Evolutionary conservation across 192 early-diverging fungal species (phyloP).

Genomic region (Coemansia sp.): DNA sequence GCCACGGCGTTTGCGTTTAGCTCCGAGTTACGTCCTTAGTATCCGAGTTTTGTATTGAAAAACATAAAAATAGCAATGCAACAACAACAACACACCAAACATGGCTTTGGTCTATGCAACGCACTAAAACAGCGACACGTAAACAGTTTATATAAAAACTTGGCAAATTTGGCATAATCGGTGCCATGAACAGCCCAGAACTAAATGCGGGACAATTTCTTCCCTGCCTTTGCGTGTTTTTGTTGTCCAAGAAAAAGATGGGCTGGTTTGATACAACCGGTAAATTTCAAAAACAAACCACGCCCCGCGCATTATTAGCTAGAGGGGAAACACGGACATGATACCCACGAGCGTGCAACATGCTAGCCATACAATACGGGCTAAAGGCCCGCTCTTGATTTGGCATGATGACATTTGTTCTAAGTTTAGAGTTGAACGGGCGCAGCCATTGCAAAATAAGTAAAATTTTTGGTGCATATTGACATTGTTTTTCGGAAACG

Average conservation of each 20-base stretch:
- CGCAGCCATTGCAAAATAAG: neutral
- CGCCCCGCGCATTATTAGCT: neutral
- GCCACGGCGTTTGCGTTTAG: neutral
- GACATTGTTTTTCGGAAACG: neutral
- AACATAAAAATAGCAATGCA: no score
- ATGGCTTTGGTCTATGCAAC: neutral
- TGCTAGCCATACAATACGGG: neutral
- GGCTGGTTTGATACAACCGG: neutral
- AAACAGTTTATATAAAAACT: neutral
- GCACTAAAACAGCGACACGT: conserved; percentile 1
- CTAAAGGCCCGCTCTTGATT: neutral
- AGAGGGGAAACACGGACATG: neutral
- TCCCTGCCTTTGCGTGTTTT: neutral
- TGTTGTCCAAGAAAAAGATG: neutral
- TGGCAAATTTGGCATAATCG: neutral
- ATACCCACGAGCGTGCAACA: neutral
- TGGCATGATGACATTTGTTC: neutral
- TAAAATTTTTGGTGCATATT: neutral
- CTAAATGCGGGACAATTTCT: neutral
- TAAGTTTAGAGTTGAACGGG: conserved; percentile 7
- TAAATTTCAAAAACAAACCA: neutral
- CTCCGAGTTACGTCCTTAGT: neutral
- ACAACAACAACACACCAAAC: conserved; percentile 3
- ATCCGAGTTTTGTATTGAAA: no score
- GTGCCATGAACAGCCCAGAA: neutral